A percentile compares a stretch with the other conserved stretches of the same genome.
These are phyloP conservation scores for Penicillium pancosmium DNA, from an alignment of 495 filamentous ascomycete species.

Conservation along the genomic window DNA sequence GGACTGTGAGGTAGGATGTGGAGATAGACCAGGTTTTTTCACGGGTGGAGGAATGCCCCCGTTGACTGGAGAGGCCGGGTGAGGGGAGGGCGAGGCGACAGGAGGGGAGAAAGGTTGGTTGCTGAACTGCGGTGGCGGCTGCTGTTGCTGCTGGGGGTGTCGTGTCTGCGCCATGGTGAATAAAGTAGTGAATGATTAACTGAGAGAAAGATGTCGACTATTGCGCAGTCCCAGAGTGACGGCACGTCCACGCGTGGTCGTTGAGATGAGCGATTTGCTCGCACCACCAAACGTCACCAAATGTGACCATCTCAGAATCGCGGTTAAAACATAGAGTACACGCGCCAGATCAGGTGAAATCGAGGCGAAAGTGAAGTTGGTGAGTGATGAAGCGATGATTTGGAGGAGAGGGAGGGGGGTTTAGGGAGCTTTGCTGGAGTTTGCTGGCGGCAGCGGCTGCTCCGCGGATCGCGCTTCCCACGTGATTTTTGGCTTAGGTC, in stretches of 20 bases:
- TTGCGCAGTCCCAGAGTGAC: conserved; percentile 27
- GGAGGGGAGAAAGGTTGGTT: conserved; percentile 57
- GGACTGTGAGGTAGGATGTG: conserved; percentile 54
- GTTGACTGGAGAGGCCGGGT: conserved; percentile 45
- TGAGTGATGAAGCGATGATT: conserved; percentile 1
- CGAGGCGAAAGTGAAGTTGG: conserved; percentile 11
- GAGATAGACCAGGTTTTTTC: conserved; percentile 70
- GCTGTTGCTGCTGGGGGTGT: conserved; percentile 30
- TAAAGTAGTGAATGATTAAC: conserved; percentile 3
- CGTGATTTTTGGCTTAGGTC: conserved; percentile 23
- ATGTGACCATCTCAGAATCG: conserved; percentile 49
- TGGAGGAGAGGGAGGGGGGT: conserved; percentile 13
- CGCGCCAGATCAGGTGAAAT: not conserved
- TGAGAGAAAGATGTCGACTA: conserved; percentile 9
- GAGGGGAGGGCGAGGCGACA: conserved; percentile 54
- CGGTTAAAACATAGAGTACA: conserved; percentile 27
- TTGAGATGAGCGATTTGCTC: conserved; percentile 47
- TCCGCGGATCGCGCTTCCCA: conserved; percentile 31
- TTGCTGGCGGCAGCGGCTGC: conserved; percentile 17
- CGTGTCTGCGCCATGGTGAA: conserved; percentile 69
- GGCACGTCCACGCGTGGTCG: conserved; percentile 41
- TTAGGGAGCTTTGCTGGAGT: conserved; percentile 26
- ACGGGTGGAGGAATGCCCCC: conserved; percentile 54
- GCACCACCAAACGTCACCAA: conserved; percentile 44
- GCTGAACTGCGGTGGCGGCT: conserved; percentile 48